phyloP scores from a whole-genome alignment of 495 filamentous ascomycete species.

The Filosporella fistucella region DNA sequence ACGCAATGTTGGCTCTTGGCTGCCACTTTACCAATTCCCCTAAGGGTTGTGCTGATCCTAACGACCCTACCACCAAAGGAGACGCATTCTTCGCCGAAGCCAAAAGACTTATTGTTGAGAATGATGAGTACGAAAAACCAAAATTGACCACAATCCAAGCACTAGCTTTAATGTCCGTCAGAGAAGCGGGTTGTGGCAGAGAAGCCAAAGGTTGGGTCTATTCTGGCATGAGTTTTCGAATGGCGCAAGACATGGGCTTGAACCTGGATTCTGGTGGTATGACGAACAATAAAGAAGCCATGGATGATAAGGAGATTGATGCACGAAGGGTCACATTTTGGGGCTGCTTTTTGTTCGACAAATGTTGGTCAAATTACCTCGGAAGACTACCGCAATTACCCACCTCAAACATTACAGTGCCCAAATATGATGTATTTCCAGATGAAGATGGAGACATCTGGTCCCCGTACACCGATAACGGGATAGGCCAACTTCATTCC shows the following conservation, averaged over 20 bases:
- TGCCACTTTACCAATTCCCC: constrained; percentile 87
- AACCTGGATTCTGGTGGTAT: constrained; percentile 77
- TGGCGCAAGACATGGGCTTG: constrained; percentile 91
- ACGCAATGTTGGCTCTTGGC: constrained; percentile 92
- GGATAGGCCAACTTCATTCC: constrained; percentile 58
- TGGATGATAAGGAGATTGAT: constrained; percentile 82
- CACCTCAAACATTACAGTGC: constrained; percentile 69
- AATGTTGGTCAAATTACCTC: constrained; percentile 98
- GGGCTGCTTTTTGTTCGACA: constrained; percentile 98
- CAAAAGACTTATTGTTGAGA: constrained; percentile 81
- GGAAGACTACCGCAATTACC: constrained; percentile 87
- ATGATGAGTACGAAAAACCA: constrained; percentile 90
- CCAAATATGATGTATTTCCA: constrained; percentile 89
- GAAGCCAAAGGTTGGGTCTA: constrained; percentile 98
- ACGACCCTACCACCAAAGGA: constrained; percentile 80
- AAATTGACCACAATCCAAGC: constrained; percentile 93
- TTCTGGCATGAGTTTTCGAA: constrained; percentile 97
- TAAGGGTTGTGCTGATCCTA: constrained; percentile 62
- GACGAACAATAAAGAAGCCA: constrained; percentile 45
- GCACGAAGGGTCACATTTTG: constrained; percentile 90
- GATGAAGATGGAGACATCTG: constrained; percentile 79
- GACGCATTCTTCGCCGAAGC: constrained; percentile 97
- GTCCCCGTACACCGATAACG: constrained; percentile 86
- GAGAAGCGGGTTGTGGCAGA: constrained; percentile 91
- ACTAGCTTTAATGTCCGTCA: constrained; percentile 90